Base-by-base conservation (phyloP, 2,329 filamentous ascomycete genomes). In the Arthrobotrys megalospora region DNA sequence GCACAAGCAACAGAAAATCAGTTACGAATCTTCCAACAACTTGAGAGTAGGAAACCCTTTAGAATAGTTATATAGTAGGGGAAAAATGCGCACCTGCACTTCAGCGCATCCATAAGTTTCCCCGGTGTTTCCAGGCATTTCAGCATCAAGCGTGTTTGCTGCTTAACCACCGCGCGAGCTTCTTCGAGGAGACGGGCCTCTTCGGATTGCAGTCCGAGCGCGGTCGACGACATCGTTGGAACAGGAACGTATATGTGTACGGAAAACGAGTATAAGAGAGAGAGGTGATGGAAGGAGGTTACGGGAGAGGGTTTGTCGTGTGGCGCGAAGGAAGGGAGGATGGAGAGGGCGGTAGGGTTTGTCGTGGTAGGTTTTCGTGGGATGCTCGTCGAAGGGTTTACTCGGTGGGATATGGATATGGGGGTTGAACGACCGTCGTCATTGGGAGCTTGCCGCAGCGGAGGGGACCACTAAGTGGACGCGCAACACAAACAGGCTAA, bases 71-170 rank as follows among this genome's bases (percentile, higher is more conserved):
- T 36, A 41, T n/a, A 16, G 32, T 5, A 28, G 21, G 24, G 69
- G 60, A 28, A 19, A 8, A 10, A 36, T 12, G 87, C 92, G 83
- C 89, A 98, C 96, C 94, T 97, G 92, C 95, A 98, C 87, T 99
- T 99, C 83, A 99, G 90, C 82, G 96, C 96, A 88, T 99, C 96
- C 96, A 99, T 99, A 81, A 99, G 91, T 89, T 99, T 99, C 80
- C 96, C 95, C 6, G 96, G 94, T 8, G 93, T 96, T 84, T 99
- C 96, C 79, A 99, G 89, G 83, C 94, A 98, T 87, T 96, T 95
- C 87, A 95, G 94, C 96, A 99, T 99, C 84, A 97, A 89, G 83
- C 91, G 90, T 76, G 95, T 96, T 89, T 99, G 96, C 86, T 98
- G 95, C 86, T 95, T 93, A 86, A 99, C 96, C 65, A 97, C 95